Conservation (phyloP, 805 yeast genomes). For the Ogataea siamensis region DNA sequence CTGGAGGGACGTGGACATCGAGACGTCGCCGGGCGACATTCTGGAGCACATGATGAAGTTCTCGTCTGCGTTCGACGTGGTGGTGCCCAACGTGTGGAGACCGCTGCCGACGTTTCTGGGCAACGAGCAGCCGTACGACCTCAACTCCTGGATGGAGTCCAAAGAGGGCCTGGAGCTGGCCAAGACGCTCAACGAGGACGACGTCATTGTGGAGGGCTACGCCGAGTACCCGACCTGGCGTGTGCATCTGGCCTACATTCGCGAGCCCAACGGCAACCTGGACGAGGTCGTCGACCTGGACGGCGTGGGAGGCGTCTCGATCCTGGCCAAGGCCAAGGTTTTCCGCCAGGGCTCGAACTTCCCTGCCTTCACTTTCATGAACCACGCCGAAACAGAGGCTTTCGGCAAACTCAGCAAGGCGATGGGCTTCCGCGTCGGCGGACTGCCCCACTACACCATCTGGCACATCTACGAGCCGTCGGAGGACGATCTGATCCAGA, state of each 20-base stretch:
- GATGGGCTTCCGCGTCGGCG: constrained; percentile 83
- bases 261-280: constrained; percentile 59
- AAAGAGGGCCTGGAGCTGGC: constrained; percentile 73
- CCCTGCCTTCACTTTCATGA: constrained; percentile 80
- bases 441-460: constrained; percentile 83
- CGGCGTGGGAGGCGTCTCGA: constrained; percentile 87
- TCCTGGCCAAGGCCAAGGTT: constrained; percentile 68
- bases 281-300: constrained; percentile 68
- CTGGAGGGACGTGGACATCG: constrained; percentile 88
- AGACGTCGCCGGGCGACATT: constrained; percentile 74
- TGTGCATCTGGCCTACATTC: constrained; percentile 72
- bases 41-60: constrained; percentile 70
- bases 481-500: constrained; percentile 73
- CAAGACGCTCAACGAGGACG: constrained; percentile 64
- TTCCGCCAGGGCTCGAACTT: constrained; percentile 79
- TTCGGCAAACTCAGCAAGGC: constrained; percentile 77
- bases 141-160: constrained; percentile 95
- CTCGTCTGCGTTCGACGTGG: constrained; percentile 57
- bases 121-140: constrained; percentile 89
- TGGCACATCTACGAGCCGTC: constrained; percentile 93
- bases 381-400: constrained; percentile 87
- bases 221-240: constrained; percentile 87
- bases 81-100: constrained; percentile 93
- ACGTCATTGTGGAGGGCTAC: constrained; percentile 85
- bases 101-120: constrained; percentile 92